Evolutionary conservation across 345 rosid species (phyloP).

Genomic region (Draba incana): DNA sequence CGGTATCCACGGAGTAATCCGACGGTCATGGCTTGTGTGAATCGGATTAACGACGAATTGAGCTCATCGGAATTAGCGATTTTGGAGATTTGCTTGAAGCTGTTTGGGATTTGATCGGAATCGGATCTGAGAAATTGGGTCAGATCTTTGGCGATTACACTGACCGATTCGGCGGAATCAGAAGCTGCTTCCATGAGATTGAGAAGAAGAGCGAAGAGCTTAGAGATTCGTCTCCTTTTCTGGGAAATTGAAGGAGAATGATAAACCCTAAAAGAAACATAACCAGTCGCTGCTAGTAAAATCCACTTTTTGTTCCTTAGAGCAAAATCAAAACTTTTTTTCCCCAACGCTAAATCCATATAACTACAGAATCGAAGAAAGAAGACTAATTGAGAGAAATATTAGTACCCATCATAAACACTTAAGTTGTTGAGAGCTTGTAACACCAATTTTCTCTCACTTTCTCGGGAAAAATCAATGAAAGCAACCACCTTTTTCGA

Average conservation of each 20-base stretch:
- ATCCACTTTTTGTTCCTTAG: slow-evolving; percentile 62
- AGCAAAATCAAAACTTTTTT: slow-evolving; percentile 51
- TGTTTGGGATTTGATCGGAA: slow-evolving; percentile 70
- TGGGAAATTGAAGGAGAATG: slow-evolving; percentile 53
- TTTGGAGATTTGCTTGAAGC: slow-evolving; percentile 73
- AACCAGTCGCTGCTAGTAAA: slow-evolving; percentile 51
- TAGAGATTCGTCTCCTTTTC: slow-evolving; percentile 55
- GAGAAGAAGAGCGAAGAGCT: slow-evolving; percentile 53
- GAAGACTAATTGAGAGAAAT: slow-evolving; percentile 11
- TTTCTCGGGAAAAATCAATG: slow-evolving; percentile 30
- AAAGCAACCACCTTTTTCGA: not conserved
- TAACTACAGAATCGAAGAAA: slow-evolving; percentile 1
- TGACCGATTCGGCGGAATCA: slow-evolving; percentile 58
- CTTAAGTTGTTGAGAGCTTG: slow-evolving; percentile 5
- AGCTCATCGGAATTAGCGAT: slow-evolving; percentile 61
- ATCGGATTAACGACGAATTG: slow-evolving; percentile 46
- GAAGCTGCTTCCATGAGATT: slow-evolving; percentile 64
- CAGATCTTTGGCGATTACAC: slow-evolving; percentile 57
- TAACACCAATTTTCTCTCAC: not conserved
- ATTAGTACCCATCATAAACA: not conserved
- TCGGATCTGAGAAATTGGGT: slow-evolving; percentile 61
- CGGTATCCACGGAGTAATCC: slow-evolving; percentile 57
- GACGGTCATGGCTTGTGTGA: slow-evolving; percentile 57
- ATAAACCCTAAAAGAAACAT: slow-evolving; percentile 66
- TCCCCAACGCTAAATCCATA: slow-evolving; percentile 60